Evolutionary conservation across 129 eudicot species (phyloP), one percentile per base, ranked within the genome.

Genomic region (Tagetes erecta): DNA sequence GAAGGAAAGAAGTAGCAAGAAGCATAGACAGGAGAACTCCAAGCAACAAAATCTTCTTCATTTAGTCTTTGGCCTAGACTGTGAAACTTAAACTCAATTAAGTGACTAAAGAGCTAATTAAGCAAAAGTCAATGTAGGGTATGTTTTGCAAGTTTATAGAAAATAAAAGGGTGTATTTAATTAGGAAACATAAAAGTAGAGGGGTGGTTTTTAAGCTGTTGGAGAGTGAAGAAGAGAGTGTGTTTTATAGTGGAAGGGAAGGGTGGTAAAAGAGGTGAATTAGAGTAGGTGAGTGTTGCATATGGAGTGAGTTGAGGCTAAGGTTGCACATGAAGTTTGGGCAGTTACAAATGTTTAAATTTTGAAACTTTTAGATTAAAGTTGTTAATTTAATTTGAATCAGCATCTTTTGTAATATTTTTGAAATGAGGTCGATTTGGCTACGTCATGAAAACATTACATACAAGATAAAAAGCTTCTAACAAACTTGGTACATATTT

Each of bases 231-330:
- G 67, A 62, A 62, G 45, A 62, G 67, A 62, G 83, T 14, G 69
- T 79, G 67, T 66, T 79, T 65, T 79, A 79, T 79, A 72, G 78
- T 11, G 70, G 50, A 38, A 66, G 5, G 13, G 33, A 63, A 44
- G 83, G 68, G 78, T 79, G 83, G 72, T 74, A 57, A 79, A 79
- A 64, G 64, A 53, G 45, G 73, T 79, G 83, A 79, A 44, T 66
- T 55, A 45, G 72, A 60, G 74, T 79, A 72, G 83, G 83, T 79
- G 53, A 79, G 79, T 65, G 60, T 79, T 79, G 79, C 78, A 44
- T 35, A 79, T 65, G 55, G 79, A 35, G 64, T 73, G 83, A 79
- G 44, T 72, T 62, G 68, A 79, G 51, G 74, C 73, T 72, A 73
- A 72, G 83, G 83, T 73, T 79, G 83, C 70, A 55, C 78, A 79